Conservation (phyloP, 1,284 basidiomycete species). For the Takashimella koratensis region DNA sequence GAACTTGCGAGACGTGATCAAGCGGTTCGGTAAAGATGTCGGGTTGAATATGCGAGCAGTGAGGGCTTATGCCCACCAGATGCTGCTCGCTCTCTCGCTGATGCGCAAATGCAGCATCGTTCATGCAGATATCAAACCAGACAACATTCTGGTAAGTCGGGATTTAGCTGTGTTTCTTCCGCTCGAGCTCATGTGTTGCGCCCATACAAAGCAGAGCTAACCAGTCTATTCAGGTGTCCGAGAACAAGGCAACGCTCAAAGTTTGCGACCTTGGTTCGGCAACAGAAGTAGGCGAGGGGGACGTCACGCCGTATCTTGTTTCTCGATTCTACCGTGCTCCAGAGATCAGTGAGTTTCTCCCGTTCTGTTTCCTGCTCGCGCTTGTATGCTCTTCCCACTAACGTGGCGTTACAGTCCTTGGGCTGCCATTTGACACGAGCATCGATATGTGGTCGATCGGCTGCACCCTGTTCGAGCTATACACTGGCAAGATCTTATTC, state of each 20-base stretch:
- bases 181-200: too few species aligned
- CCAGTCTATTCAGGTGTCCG: constrained; percentile 67
- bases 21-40: constrained; percentile 98
- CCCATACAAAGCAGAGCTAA: too few species aligned
- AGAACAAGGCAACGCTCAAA: constrained; percentile 89
- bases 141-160: constrained; percentile 78
- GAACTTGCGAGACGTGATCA: constrained; percentile 97
- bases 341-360: constrained; percentile 78
- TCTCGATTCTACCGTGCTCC: constrained; percentile 97
- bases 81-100: constrained; percentile 81
- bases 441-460: constrained; percentile 97
- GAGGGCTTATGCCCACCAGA: constrained; percentile 94
- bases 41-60: constrained; percentile 95
- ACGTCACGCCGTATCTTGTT: constrained; percentile 97
- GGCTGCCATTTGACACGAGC: constrained; percentile 87
- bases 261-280: constrained; percentile 96
- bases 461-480: constrained; percentile 95
- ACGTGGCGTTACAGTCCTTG: constrained; percentile 67
- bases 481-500: constrained; percentile 97
- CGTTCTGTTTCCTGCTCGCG: not conserved
- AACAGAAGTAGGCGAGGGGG: constrained; percentile 79
- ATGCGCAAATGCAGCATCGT: constrained; percentile 87
- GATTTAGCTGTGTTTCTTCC: constrained; percentile 1
- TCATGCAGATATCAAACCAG: constrained; percentile 98
- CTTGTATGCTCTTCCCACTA: not conserved